Conservation (phyloP, 139 green algal species). For the Ulvella scutata region DNA sequence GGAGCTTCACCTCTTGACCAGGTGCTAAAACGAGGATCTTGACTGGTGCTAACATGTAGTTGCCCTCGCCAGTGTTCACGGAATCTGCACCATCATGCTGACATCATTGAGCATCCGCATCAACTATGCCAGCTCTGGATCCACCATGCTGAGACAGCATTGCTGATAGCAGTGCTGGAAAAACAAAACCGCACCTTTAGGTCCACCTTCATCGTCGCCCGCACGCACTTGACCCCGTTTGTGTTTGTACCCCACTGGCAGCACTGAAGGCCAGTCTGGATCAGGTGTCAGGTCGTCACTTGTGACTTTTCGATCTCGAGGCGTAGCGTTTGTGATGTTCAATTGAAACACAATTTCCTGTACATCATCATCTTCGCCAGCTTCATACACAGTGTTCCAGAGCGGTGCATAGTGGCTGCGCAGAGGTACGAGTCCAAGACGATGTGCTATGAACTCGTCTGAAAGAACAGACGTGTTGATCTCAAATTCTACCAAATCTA, state of each 20-base stretch:
- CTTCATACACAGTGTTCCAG: slow-evolving; percentile 40
- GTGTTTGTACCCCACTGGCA: slow-evolving; percentile 28
- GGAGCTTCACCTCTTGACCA: slow-evolving; percentile 68
- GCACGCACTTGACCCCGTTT: too few relatives aligned
- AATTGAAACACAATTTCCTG: slow-evolving; percentile 43
- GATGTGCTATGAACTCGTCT: slow-evolving; percentile 94
- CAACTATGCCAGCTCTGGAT: too few relatives aligned
- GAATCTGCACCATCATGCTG: slow-evolving; percentile 54
- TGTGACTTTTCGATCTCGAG: slow-evolving; percentile 15
- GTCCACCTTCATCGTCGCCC: too few relatives aligned
- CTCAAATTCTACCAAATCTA: slow-evolving; percentile 97
- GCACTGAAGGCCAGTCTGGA: slow-evolving; percentile 7
- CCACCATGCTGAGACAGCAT: too few relatives aligned
- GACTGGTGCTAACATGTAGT: neutral
- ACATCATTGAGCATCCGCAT: too few relatives aligned
- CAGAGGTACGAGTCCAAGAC: slow-evolving; percentile 78
- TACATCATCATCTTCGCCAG: slow-evolving; percentile 21
- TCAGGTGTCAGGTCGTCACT: slow-evolving; percentile 16
- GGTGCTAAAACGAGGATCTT: neutral
- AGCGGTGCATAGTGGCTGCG: slow-evolving; percentile 5
- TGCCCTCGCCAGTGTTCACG: neutral
- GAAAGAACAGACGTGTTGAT: slow-evolving; percentile 93
- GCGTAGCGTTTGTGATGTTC: slow-evolving; percentile 18
- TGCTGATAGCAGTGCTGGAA: too few relatives aligned
- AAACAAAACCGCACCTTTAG: too few relatives aligned